A percentile compares a stretch with the other conserved stretches of the same genome.
phyloP scores from a whole-genome alignment of 2,329 filamentous ascomycete genomes.

The Neodidymelliopsis sp. region DNA sequence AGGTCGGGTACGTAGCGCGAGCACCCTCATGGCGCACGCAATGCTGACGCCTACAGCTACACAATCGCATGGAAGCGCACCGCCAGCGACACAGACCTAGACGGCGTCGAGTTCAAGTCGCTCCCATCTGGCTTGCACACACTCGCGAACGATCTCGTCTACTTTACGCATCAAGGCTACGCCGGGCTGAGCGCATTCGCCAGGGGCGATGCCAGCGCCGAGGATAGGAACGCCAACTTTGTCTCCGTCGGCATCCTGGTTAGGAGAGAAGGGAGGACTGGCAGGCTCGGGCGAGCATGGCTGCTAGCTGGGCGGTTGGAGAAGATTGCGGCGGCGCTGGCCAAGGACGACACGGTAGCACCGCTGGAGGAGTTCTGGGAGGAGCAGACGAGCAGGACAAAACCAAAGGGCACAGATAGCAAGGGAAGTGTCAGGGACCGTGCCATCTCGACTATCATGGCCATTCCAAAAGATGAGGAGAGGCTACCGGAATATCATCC shows the following conservation, averaged over 20 bases:
- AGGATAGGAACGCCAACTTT: slow-evolving; percentile 87
- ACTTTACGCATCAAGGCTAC: slow-evolving; percentile 86
- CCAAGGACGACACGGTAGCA: slow-evolving; percentile 66
- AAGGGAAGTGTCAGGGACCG: slow-evolving; percentile 32
- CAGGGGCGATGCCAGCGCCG: slow-evolving; percentile 80
- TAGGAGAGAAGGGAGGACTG: slow-evolving; percentile 73
- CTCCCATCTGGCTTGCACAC: slow-evolving; percentile 92
- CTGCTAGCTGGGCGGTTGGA: slow-evolving; percentile 80
- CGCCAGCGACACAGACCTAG: slow-evolving; percentile 73
- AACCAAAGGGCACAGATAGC: slow-evolving; percentile 1
- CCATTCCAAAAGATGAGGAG: slow-evolving; percentile 61
- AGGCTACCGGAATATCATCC: slow-evolving; percentile 81
- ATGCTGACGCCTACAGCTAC: slow-evolving; percentile 57
- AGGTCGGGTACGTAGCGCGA: slow-evolving; percentile 71
- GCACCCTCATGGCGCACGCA: slow-evolving; percentile 4
- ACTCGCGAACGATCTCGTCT: slow-evolving; percentile 84
- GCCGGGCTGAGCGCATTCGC: slow-evolving; percentile 92
- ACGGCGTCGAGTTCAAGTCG: slow-evolving; percentile 94
- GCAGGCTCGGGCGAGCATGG: slow-evolving; percentile 87
- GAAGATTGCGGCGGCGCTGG: slow-evolving; percentile 71
- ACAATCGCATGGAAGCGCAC: slow-evolving; percentile 89
- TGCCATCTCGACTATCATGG: slow-evolving; percentile 52
- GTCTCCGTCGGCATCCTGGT: slow-evolving; percentile 90
- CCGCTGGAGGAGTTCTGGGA: slow-evolving; percentile 84
- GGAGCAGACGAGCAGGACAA: slow-evolving; percentile 50